Conservation (phyloP, 192 early-diverging fungal species). For the Coemansia sp. region DNA sequence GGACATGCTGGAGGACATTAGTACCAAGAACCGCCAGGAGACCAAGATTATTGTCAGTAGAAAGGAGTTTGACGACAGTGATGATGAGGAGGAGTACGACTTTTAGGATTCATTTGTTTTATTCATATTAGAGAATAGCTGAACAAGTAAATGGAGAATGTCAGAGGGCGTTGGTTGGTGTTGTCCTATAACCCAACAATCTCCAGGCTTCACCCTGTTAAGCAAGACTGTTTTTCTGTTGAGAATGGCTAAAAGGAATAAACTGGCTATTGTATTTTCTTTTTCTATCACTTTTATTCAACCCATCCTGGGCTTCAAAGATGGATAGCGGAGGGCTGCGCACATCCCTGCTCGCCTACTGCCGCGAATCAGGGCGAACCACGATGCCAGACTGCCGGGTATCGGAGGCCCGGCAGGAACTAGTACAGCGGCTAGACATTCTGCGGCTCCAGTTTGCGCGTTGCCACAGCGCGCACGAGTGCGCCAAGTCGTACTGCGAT, state of each 20-base stretch:
- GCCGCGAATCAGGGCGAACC: constrained; percentile 9
- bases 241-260: too few species aligned
- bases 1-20: constrained; percentile 81
- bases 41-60: constrained; percentile 36
- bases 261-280: too few species aligned
- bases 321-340: constrained; percentile 27
- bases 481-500: constrained; percentile 38
- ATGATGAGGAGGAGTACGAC: constrained; percentile 39
- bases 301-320: neutral
- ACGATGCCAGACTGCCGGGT: neutral
- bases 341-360: constrained; percentile 33
- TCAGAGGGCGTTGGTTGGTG: too few species aligned
- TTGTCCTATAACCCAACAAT: constrained; percentile 2
- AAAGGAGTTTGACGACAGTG: constrained; percentile 17
- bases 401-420: neutral
- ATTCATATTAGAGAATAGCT: too few species aligned
- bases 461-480: constrained; percentile 48
- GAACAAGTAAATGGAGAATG: too few species aligned
- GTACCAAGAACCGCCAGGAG: constrained; percentile 51
- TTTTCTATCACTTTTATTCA: too few species aligned
- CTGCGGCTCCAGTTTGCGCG: constrained; percentile 22
- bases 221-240: neutral
- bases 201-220: neutral
- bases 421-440: constrained; percentile 26
- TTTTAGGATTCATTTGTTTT: constrained; percentile 11